Conservation (phyloP, 805 yeast genomes). For the Jamesozyma rosinii region DNA sequence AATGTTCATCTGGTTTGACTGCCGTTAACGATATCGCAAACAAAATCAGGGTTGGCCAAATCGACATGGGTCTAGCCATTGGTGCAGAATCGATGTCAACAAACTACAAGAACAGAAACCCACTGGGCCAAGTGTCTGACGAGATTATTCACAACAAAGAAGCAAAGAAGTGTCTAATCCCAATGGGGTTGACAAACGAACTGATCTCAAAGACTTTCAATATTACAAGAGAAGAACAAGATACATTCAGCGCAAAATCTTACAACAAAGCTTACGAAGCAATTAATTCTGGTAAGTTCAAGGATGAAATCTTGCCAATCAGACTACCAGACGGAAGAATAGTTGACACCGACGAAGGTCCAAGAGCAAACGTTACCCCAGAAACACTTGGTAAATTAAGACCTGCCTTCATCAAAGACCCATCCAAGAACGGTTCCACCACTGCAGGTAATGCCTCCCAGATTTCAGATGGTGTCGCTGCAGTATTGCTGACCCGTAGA, state of each 20-base stretch:
- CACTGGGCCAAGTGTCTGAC: conserved; percentile 54
- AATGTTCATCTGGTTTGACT: conserved; percentile 89
- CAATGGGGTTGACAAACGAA: conserved; percentile 95
- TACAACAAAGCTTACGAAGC: conserved; percentile 79
- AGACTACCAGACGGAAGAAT: conserved; percentile 39
- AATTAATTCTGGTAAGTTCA: conserved; percentile 59
- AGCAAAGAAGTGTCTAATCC: conserved; percentile 73
- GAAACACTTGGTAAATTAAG: conserved; percentile 61
- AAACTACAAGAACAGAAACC: conserved; percentile 66
- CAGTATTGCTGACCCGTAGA: conserved; percentile 74
- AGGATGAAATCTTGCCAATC: conserved; percentile 82
- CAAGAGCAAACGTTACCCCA: conserved; percentile 78
- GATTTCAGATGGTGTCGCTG: conserved; percentile 93
- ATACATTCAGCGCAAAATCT: conserved; percentile 79
- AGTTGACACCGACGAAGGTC: conserved; percentile 77
- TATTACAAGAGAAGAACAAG: conserved; percentile 66
- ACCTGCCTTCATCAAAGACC: conserved; percentile 74
- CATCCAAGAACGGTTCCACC: conserved; percentile 49
- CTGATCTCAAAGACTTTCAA: conserved; percentile 66
- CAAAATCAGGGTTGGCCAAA: conserved; percentile 80
- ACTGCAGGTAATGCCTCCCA: conserved; percentile 97
- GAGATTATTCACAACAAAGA: conserved; percentile 36
- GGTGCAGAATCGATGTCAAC: conserved; percentile 95
- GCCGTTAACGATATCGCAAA: conserved; percentile 85
- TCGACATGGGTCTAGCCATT: conserved; percentile 80